Percentiles rank a stretch among this genome's conserved stretches.
Conservation (phyloP, 2,329 filamentous ascomycete species). For the Penicillium concentricum region DNA sequence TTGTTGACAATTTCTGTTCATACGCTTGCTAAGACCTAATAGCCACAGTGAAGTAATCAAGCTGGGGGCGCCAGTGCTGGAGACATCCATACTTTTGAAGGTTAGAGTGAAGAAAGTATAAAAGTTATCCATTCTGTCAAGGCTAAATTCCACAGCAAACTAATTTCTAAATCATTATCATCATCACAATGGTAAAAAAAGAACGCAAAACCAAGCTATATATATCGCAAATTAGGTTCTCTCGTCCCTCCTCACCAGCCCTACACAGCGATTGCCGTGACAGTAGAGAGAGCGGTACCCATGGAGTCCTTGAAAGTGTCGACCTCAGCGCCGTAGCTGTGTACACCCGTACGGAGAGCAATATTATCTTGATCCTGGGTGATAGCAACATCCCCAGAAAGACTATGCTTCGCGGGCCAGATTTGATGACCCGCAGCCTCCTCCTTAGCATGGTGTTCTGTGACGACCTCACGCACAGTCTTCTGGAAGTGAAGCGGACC, state of each 20-base stretch:
- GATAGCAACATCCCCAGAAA: not conserved
- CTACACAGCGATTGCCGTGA: conserved; percentile 1
- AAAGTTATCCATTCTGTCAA: not conserved
- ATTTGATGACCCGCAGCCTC: conserved; percentile 48
- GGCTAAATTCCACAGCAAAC: not conserved
- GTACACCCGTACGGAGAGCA: not conserved
- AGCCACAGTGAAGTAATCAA: no score
- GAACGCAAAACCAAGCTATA: not conserved
- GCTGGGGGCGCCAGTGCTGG: no score
- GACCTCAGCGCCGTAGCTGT: not conserved
- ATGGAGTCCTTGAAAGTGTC: not conserved
- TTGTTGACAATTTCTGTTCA: no score
- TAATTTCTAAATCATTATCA: not conserved
- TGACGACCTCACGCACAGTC: conserved; percentile 51
- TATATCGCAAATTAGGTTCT: not conserved
- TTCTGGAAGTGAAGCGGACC: conserved; percentile 59
- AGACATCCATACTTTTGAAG: not conserved
- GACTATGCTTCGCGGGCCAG: conserved; percentile 47
- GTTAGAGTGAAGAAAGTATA: not conserved
- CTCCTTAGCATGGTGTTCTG: conserved; percentile 49
- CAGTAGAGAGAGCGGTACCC: not conserved
- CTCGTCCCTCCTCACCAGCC: not conserved
- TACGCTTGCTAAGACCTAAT: no score
- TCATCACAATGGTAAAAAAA: not conserved
- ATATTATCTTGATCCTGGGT: not conserved